Evolutionary conservation across 352 stramenopile genomes (phyloP), one percentile per base, ranked within the genome.

Genomic region (Elongisporangium undulatum): DNA sequence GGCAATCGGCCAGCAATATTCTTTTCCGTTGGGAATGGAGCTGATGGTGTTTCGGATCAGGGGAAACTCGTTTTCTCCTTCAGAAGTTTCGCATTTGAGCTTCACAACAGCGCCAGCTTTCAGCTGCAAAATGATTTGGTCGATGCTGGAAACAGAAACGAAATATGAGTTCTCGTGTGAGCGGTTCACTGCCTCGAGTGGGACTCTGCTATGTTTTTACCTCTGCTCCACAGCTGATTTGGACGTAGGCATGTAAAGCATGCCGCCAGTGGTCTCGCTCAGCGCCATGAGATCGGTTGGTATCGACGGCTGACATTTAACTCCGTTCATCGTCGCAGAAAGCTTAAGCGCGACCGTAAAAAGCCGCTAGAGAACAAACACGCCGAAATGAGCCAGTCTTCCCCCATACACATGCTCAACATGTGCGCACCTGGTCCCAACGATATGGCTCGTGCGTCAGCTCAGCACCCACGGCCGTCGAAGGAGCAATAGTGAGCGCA

Each of bases 341-440:
- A 95, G 78, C 67, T 95, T 93, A 16, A 95, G 64, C 4, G 85
- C 86, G 15, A 95, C 67, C 12, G 86, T 95, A 45, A 85, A 95
- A 5, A 94, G 71, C 3, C 86, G 66, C 64, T 88, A 55, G 8
- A 55, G 4, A 56, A 29, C 16, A 56, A 8, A 21, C 17, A 62
- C 7, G 5, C 23, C 5, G 23, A 26, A 20, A 7, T 38, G 9
- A 38, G 16, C 26, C 20, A 23, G 17, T 38, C 41, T 15, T 20
- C 4, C 23, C 19, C 23, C 23, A 17, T 17, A 24, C n/a, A 9
- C 19, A 59, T 17, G 15, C 9, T 20, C 23, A 29, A 34, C 3
- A 34, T 8, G n/a, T 9, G 23, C 38, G 3, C 26, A 80, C 71
- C 71, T 92, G 85, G 51, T 96, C 87, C 87, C 87, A 96, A n/a